Base-by-base conservation (phyloP, 2,329 filamentous ascomycete genomes). In the Nemania sp. region DNA sequence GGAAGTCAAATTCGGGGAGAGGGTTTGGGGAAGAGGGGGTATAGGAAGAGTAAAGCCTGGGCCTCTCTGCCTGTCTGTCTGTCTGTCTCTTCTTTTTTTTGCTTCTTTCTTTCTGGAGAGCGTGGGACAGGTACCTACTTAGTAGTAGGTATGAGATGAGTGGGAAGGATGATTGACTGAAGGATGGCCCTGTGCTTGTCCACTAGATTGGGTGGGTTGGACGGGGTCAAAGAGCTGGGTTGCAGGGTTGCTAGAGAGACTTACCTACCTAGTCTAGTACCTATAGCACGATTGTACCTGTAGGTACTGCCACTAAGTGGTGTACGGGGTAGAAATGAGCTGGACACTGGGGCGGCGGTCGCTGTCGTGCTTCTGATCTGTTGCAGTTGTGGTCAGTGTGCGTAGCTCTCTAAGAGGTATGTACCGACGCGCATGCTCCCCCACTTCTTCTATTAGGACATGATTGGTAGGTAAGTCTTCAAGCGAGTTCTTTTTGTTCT, bases 221-320 rank as follows among this genome's bases (percentile, higher is more conserved):
- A 51, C 54, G 32, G 63, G 56, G 59, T 69, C 61, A 69, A 69
- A 69, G 63, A 53, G 62, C 66, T 66, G 58, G 66, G 57, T 66
- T 58, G 59, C 63, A 59, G 51, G 62, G 62, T 58, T 61, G 51
- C 35, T n/a, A 63, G 62, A 10, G 59, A 47, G 32, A 35, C 51
- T 47, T 32, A 56, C 51, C 51, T 24, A 35, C 5, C 5, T 53
- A 35, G 32, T 4, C 49, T 47, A 62, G 62, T 57, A 64, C 54
- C 45, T 53, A 58, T 32, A 43, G 24, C 38, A 29, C 32, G 26
- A 24, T 18, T 10, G n/a, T 55, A 35, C 27, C 7, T 43, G 26
- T 54, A 41, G 20, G 32, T 55, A 41, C 26, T 53, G 51, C 15
- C 18, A 53, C 20, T 29, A 41, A 24, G 45, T 45, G 52, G 45